Conservation (phyloP, 2,329 filamentous ascomycete species). For the Cordyceps javanica region DNA sequence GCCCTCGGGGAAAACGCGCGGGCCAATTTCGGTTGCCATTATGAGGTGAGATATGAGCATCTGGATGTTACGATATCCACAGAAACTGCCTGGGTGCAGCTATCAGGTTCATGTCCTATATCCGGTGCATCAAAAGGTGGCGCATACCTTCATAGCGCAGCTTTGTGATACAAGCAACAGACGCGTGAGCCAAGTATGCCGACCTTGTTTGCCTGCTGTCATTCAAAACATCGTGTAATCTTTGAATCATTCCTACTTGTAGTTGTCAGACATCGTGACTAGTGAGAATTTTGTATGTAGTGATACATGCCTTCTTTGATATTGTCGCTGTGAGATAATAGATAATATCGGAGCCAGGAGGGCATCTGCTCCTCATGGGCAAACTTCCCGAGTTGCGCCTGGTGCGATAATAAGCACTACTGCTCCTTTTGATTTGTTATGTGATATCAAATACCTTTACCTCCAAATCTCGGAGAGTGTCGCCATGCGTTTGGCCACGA, state of each 20-base stretch:
- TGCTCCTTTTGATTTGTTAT: background rate
- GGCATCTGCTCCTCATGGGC: constrained; percentile 73
- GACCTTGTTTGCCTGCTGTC: constrained; percentile 56
- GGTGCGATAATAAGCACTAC: background rate
- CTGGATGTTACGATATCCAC: constrained; percentile 92
- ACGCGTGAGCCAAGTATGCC: constrained; percentile 74
- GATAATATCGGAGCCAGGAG: constrained; percentile 54
- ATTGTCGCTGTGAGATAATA: constrained; percentile 53
- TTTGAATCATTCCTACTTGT: constrained; percentile 49
- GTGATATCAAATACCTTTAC: background rate
- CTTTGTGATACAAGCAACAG: constrained; percentile 75
- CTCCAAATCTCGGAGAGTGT: constrained; percentile 34
- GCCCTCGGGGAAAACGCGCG: constrained; percentile 50
- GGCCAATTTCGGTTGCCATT: constrained; percentile 48
- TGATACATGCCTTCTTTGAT: constrained; percentile 41
- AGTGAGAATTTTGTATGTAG: background rate
- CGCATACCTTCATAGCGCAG: constrained; percentile 62
- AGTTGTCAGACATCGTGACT: constrained; percentile 38
- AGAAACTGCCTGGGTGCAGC: constrained; percentile 64
- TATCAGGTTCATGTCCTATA: background rate
- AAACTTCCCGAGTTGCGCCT: constrained; percentile 59
- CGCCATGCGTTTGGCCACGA: background rate
- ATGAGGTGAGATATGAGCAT: constrained; percentile 79
- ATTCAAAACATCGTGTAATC: constrained; percentile 57
- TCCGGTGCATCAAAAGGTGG: background rate